phyloP scores from a whole-genome alignment of 2,329 filamentous ascomycete species.

The Rachicladosporium sp. region DNA sequence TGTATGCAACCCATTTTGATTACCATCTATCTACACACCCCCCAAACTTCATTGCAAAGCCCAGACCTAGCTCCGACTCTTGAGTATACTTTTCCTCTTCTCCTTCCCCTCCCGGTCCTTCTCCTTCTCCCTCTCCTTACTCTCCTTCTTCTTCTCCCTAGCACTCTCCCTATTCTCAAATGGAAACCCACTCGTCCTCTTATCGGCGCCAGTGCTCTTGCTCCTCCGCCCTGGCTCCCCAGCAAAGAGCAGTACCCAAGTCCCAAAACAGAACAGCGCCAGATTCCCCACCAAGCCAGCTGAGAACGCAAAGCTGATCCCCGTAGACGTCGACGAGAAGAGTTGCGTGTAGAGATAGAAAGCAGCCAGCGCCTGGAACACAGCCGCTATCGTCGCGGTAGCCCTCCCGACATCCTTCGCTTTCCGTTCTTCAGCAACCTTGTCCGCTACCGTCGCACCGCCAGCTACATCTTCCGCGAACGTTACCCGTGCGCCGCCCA shows the following conservation, averaged over 20 bases:
- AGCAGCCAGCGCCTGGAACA: slow-evolving; percentile 43
- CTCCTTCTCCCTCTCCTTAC: slow-evolving; percentile 8
- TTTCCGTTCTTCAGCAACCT: no score
- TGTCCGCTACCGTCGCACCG: no score
- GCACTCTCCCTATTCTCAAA: slow-evolving; percentile 42
- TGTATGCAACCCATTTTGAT: no score
- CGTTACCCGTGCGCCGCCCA: slow-evolving; percentile 25
- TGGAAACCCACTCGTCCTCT: slow-evolving; percentile 53
- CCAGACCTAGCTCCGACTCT: no score
- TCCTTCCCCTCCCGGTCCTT: no score
- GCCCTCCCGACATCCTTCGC: slow-evolving; percentile 4
- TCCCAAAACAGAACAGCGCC: slow-evolving; percentile 46
- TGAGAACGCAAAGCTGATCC: slow-evolving; percentile 42
- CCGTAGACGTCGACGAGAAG: slow-evolving; percentile 23
- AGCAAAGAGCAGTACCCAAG: slow-evolving; percentile 53
- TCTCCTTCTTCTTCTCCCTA: slow-evolving; percentile 20
- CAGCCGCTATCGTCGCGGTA: slow-evolving; percentile 2
- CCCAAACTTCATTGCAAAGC: no score
- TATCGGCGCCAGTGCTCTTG: slow-evolving; percentile 53
- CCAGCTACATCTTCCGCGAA: no score
- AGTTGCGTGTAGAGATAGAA: slow-evolving; percentile 60
- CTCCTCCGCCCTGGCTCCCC: slow-evolving; percentile 44
- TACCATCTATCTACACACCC: no score
- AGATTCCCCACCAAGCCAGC: slow-evolving; percentile 48
- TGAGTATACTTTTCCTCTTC: no score